Evolutionary conservation across 371 early-diverging fungal genomes (phyloP).

Genomic region (Globomyces sp.): DNA sequence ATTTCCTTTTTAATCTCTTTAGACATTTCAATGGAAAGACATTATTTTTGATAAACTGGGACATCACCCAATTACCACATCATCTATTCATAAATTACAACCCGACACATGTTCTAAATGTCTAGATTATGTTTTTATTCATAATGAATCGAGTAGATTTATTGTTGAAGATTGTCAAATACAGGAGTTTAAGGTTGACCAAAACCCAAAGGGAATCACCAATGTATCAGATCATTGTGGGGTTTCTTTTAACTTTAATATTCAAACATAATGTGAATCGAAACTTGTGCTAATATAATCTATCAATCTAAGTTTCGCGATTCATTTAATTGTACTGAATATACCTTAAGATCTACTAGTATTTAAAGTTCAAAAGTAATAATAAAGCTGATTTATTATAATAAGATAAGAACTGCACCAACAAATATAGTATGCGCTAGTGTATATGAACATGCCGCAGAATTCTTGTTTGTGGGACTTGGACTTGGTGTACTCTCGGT

Average conservation of each 20-base stretch:
- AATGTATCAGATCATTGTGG: slow-evolving; percentile 2
- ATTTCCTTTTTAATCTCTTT: no score
- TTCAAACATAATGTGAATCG: neutral
- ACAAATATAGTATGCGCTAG: no score
- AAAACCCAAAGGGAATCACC: neutral
- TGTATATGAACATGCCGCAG: no score
- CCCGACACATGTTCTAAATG: neutral
- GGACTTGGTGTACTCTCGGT: no score
- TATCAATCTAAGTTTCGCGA: no score
- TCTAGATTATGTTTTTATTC: neutral
- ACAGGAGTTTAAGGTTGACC: neutral
- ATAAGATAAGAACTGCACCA: no score
- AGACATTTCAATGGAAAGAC: neutral
- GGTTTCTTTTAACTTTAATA: neutral
- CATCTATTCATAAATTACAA: neutral
- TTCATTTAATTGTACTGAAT: no score
- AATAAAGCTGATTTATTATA: no score
- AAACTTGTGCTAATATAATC: no score
- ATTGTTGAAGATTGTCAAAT: neutral
- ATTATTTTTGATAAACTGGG: neutral
- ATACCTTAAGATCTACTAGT: no score
- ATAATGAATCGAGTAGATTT: neutral
- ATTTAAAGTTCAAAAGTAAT: no score
- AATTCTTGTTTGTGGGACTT: no score
- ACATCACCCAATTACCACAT: neutral